Base-by-base conservation (phyloP, 345 rosid genomes). In the Citrus medica region DNA sequence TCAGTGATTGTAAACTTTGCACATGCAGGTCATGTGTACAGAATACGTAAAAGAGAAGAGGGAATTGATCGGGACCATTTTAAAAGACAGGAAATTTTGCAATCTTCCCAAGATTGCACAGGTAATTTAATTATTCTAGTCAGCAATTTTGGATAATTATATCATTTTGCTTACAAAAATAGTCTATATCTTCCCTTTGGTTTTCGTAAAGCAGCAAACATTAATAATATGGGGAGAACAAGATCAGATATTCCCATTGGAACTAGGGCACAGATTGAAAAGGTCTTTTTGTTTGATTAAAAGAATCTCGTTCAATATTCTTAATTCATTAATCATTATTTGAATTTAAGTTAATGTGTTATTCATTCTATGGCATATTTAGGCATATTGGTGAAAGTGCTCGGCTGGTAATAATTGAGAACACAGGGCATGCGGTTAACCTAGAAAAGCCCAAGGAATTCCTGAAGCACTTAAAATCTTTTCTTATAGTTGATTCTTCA, bases 21-120 rank as follows among this genome's bases (percentile, higher is more conserved):
- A 30, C 33, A 19, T 42, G 64, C 82, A 95, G 98, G 96, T 87
- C 3, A 91, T 95, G 99, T 93, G 96, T 67, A 83, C 88, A 6
- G 96, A 93, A 60, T 84, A 83, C 78, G 85, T 85, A 12, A 78
- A 88, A 73, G 94, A 95, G 88, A 92, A 88, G 87, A 88, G 78
- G 82, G 97, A 93, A 38, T 70, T 95, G 88, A 77, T 95, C 9
- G 76, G 73, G 33, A 81, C 89, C 21, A 88, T 93, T 73, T 90
- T 86, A 24, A 88, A 78, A 74, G 85, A 79, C 53, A 79, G 98
- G 3, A 85, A 89, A 76, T 77, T 90, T 21, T 88, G 90, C 0
- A 77, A 89, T 72, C 91, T 94, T 85, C 93, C 95, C 0, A 84
- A 74, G 77, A 90, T 90, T 75, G 79, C 83, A 21, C 97, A 93